These are phyloP conservation scores for Dalbergia oliveri DNA, from an alignment of 306 rosid genomes.

Conservation along the genomic window DNA sequence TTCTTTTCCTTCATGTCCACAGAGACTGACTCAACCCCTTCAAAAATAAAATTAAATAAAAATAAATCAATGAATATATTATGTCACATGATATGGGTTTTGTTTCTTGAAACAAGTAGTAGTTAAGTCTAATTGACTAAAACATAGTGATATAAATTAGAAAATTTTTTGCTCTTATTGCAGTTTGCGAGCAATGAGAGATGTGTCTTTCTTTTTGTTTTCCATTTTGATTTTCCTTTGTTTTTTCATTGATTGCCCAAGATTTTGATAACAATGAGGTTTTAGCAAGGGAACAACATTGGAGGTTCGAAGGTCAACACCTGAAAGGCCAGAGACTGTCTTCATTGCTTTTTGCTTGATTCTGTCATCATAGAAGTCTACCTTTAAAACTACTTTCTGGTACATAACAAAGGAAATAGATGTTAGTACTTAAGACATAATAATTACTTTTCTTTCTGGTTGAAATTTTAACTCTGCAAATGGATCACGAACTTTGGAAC, in stretches of 20 bases:
- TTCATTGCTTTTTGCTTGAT: conserved; percentile 64
- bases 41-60: background rate
- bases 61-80: background rate
- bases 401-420: background rate
- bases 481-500: no score
- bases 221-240: no score
- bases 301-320: conserved; percentile 32
- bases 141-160: no score
- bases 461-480: background rate
- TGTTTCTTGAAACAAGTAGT: no score
- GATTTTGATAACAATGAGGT: no score
- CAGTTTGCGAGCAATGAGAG: no score
- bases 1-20: conserved; percentile 64
- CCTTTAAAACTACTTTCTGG: conserved; percentile 66
- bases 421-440: background rate
- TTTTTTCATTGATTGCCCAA: no score
- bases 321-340: conserved; percentile 61
- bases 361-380: conserved; percentile 53
- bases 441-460: background rate
- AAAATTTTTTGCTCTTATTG: no score
- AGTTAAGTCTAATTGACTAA: no score
- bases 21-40: conserved; percentile 60
- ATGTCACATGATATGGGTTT: no score
- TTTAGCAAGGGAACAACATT: background rate
- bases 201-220: no score